Base-by-base conservation (phyloP, 2,329 filamentous ascomycete species). In the Macrophomina phaseolina region DNA sequence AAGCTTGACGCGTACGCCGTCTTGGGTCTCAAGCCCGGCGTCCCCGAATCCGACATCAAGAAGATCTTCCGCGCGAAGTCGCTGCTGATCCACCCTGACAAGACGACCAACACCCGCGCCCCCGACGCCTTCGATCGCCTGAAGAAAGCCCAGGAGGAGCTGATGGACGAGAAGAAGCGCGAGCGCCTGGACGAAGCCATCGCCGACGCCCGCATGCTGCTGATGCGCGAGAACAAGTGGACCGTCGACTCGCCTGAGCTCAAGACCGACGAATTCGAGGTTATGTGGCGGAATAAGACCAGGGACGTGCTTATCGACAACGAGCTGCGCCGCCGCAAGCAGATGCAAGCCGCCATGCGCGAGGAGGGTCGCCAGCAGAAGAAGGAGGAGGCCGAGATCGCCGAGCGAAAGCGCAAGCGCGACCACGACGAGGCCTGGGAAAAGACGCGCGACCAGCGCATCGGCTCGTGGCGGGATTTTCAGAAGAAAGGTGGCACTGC, bases 41-140 rank as follows among this genome's bases (percentile, higher is more conserved):
- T 98, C 23, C 89, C 95, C 66, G 94, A 98, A 73, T 94, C 92
- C 68, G 95, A 98, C 81, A 98, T 99, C 84, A 98, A 97, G 81
- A 84, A 90, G 72, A 87, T 88, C 71, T 99, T 98, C 82, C 94
- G 95, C 84, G 94, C 93, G 74, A 98, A 97, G 81, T 99, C 95
- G n/a, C 90, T 99, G 67, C 89, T 99, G 58, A 98, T 99, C 83
- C 95, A 99, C 83, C 95, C 95, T 6, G 95, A 99, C 84, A 99
- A 99, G 80, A 97, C 95, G 66, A 89, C 89, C 75, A 98, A 99
- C 76, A 90, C 93, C 0, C 87, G 85, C 58, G 95, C 95, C 0
- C 94, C 95, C 3, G 95, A 98, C 74, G 95, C 95, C 71, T 99
- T 99, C 77, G 95, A 99, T 81, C 90, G 94, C 9, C 86, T 99